phyloP scores from a whole-genome alignment of 139 green algal species.

The Desmodesmus armatus region DNA sequence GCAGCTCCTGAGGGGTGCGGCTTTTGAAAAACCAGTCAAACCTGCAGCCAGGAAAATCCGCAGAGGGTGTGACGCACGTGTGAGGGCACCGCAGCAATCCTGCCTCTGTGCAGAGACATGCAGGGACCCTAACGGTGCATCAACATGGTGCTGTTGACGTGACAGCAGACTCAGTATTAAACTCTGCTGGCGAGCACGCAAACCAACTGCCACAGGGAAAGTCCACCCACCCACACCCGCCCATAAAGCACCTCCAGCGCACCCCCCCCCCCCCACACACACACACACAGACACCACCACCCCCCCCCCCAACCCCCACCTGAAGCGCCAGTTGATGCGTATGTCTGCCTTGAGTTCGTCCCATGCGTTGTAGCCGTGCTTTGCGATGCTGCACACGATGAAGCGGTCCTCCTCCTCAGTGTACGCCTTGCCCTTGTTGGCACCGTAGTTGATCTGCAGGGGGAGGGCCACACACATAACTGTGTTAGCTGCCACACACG shows the following conservation, averaged over 20 bases:
- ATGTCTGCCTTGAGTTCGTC: constrained; percentile 98
- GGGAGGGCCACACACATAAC: too few species aligned
- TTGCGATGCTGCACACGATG: constrained; percentile 96
- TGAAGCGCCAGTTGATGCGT: constrained; percentile 92
- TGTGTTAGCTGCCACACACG: not conserved
- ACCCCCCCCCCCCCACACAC: too few species aligned
- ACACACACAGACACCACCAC: not conserved
- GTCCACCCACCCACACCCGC: not conserved
- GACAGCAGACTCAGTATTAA: not conserved
- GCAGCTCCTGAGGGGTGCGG: constrained; percentile 85
- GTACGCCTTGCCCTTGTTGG: constrained; percentile 98
- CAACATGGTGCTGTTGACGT: not conserved
- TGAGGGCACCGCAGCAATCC: too few species aligned
- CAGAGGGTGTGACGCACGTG: too few species aligned
- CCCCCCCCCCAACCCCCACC: constrained; percentile 46
- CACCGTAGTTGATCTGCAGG: constrained; percentile 89
- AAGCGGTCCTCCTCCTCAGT: constrained; percentile 99
- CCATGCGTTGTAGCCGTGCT: constrained; percentile 97
- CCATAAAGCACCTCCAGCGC: not conserved
- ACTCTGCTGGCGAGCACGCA: too few species aligned
- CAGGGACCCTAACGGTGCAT: not conserved
- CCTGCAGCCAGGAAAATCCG: constrained; percentile 1
- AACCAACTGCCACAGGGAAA: too few species aligned
- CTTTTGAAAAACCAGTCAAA: constrained; percentile 99
- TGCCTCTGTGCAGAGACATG: too few species aligned